Conservation (phyloP, 1,284 basidiomycete genomes). For the Rhodotorula sp. region DNA sequence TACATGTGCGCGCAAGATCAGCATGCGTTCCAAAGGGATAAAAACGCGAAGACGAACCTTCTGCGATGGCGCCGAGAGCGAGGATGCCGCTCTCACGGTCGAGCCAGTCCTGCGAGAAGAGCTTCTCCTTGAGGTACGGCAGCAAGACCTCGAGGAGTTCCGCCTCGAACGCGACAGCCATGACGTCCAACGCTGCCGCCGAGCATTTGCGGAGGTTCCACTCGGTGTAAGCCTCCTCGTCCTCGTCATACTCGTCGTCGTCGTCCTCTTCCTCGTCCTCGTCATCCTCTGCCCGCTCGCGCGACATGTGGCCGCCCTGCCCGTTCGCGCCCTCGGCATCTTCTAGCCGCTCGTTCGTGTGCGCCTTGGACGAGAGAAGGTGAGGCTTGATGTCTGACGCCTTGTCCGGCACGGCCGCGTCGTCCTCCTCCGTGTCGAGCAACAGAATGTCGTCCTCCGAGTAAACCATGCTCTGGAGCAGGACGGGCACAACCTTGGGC, state of each 20-base stretch:
- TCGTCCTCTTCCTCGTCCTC: constrained; percentile 81
- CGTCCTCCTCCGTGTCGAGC: constrained; percentile 82
- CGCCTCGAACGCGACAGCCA: constrained; percentile 85
- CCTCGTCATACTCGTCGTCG: constrained; percentile 84
- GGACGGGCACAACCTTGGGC: constrained; percentile 81
- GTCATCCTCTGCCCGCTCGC: constrained; percentile 54
- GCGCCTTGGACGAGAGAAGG: constrained; percentile 78
- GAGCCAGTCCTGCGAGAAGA: constrained; percentile 92
- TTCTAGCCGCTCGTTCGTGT: constrained; percentile 52
- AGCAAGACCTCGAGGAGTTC: constrained; percentile 86
- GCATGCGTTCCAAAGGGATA: background rate
- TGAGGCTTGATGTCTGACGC: constrained; percentile 94
- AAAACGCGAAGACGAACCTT: constrained; percentile 60
- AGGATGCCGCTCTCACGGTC: constrained; percentile 94
- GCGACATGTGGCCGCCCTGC: constrained; percentile 17
- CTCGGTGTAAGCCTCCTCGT: constrained; percentile 94
- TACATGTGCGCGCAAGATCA: constrained; percentile 46
- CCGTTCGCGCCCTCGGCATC: constrained; percentile 17
- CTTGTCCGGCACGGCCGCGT: constrained; percentile 77
- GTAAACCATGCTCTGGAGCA: constrained; percentile 96
- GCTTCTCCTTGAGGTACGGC: constrained; percentile 84
- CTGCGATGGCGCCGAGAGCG: constrained; percentile 95
- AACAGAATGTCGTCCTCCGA: constrained; percentile 94
- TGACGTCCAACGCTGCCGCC: constrained; percentile 93
- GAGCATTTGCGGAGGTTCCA: constrained; percentile 99